Base-by-base conservation (phyloP, 2,329 filamentous ascomycete species). In the Microcera coccophila region DNA sequence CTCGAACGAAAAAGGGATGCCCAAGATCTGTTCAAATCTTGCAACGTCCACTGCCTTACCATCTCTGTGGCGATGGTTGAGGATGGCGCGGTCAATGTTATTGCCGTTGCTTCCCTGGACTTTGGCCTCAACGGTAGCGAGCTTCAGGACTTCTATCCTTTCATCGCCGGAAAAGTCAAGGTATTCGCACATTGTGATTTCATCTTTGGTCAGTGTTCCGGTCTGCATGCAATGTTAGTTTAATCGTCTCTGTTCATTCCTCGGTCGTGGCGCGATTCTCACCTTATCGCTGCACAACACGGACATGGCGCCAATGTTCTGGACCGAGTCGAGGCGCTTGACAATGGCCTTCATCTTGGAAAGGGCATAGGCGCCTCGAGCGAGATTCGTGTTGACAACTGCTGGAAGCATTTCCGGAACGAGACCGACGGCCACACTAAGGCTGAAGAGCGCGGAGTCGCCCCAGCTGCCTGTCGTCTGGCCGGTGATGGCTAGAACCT, bases 301-400 rank as follows among this genome's bases (percentile, higher is more conserved):
- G 4, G 56, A 52, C 55, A 62, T 62, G 20, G 59, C 58, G 11
- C 58, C 59, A 1, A 62, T 39, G 26, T 60, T 59, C 40, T 62
- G 58, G 9, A 62, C 55, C 9, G 55, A 57, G 44, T 62, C 55
- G 22, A 60, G 60, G 43, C 69, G 53, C 45, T 58, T 58, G 36
- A 63, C 62, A 39, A 71, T 57, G 26, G 62, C 59, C 53, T 64
- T 62, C 54, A 66, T 64, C 46, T 57, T 58, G 34, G 58, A 60
- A 2, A 62, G 29, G n/a, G n/a, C n/a, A n/a, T n/a, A n/a, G n/a
- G n/a, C n/a, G n/a, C n/a, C n/a, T n/a, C n/a, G n/a, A 8, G 59
- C 59, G 10, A 61, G 49, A 17, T 61, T 60, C 15, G 53, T 53
- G 21, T 60, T 60, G 38, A 60, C 56, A 28, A 60, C 60, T 4